Conservation (phyloP, 1,284 basidiomycete genomes). For the Sporisorium graminicola region DNA sequence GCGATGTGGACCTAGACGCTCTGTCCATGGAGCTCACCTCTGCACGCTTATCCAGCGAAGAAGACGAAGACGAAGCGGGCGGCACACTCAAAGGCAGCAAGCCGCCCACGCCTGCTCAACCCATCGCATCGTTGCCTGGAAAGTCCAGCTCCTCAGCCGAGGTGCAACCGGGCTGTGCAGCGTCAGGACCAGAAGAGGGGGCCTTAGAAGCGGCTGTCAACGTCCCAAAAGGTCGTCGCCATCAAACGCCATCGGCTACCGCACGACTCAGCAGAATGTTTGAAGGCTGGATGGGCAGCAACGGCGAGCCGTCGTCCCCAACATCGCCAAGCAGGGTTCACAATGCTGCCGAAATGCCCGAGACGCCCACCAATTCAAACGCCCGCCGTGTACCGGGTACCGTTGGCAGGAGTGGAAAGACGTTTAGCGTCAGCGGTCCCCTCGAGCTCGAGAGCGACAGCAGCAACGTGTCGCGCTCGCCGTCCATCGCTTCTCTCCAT, state of each 20-base stretch:
- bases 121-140: not conserved
- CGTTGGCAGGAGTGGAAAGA: slow-evolving; percentile 43
- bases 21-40: slow-evolving; percentile 33
- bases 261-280: slow-evolving; percentile 61
- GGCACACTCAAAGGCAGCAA: slow-evolving; percentile 48
- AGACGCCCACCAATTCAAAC: slow-evolving; percentile 32
- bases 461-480: slow-evolving; percentile 33
- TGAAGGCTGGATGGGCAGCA: slow-evolving; percentile 57
- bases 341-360: slow-evolving; percentile 14
- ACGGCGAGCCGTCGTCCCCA: slow-evolving; percentile 32
- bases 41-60: slow-evolving; percentile 15
- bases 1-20: slow-evolving; percentile 51
- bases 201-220: slow-evolving; percentile 15
- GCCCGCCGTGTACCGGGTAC: slow-evolving; percentile 26
- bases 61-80: slow-evolving; percentile 35
- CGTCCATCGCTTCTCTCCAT: slow-evolving; percentile 30
- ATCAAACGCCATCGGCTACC: slow-evolving; percentile 45
- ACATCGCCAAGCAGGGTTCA: slow-evolving; percentile 10
- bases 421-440: slow-evolving; percentile 57
- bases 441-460: slow-evolving; percentile 52
- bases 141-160: not conserved
- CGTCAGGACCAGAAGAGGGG: not conserved
- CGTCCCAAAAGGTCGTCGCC: slow-evolving; percentile 34
- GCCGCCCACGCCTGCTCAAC: slow-evolving; percentile 21
- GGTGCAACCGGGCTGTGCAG: not conserved